A percentile compares a stretch with the other conserved stretches of the same genome.
Evolutionary conservation across 1,284 basidiomycete species (phyloP).

Genomic region (Ustilago cynodontis): DNA sequence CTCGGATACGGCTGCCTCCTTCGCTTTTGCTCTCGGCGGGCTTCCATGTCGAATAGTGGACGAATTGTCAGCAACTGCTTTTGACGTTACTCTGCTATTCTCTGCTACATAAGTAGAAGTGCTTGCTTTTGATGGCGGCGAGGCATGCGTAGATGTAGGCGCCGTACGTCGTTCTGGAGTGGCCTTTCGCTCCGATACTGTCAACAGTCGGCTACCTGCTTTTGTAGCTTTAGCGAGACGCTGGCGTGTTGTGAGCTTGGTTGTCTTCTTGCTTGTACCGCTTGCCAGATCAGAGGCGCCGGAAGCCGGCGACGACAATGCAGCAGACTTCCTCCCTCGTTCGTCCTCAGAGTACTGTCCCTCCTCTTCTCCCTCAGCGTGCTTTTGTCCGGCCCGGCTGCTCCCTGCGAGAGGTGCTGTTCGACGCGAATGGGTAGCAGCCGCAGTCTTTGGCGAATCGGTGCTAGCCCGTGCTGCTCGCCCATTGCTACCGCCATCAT

Average conservation of each 20-base stretch:
- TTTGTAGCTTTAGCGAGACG: constrained; percentile 52
- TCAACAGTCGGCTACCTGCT: constrained; percentile 37
- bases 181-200: constrained; percentile 25
- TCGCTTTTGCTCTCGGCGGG: constrained; percentile 7
- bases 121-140: constrained; percentile 13
- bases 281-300: constrained; percentile 15
- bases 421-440: constrained; percentile 1
- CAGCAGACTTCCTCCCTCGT: background rate
- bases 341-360: constrained; percentile 10
- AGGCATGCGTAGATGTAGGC: background rate
- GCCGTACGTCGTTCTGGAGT: constrained; percentile 22
- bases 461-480: constrained; percentile 17
- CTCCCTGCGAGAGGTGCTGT: background rate
- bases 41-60: background rate
- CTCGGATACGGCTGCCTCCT: background rate
- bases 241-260: constrained; percentile 48
- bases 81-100: background rate
- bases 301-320: constrained; percentile 18
- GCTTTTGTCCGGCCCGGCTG: background rate
- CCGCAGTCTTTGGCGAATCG: constrained; percentile 23
- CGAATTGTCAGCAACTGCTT: background rate
- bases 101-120: background rate
- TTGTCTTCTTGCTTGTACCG: constrained; percentile 20
- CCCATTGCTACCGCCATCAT: constrained; percentile 5
- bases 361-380: background rate